phyloP scores from a whole-genome alignment of 2,329 filamentous ascomycete species.

The Penicillium sp. region DNA sequence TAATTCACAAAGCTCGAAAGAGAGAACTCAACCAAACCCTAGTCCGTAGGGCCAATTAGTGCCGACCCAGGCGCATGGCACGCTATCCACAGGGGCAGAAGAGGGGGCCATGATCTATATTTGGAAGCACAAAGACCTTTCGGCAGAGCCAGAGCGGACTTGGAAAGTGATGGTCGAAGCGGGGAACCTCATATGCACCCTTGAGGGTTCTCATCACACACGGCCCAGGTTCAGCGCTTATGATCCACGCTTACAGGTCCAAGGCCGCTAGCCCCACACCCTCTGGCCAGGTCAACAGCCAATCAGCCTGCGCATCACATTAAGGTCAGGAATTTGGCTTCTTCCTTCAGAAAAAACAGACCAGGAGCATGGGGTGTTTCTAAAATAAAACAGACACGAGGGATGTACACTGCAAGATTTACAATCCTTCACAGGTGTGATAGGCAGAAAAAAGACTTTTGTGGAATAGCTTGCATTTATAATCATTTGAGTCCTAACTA shows the following conservation, averaged over 20 bases:
- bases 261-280: slow-evolving; percentile 14
- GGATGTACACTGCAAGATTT: neutral
- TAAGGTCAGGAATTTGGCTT: slow-evolving; percentile 5
- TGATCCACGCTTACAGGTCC: slow-evolving; percentile 21
- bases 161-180: slow-evolving; percentile 18
- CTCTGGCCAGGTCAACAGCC: slow-evolving; percentile 5
- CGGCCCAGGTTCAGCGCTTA: slow-evolving; percentile 33
- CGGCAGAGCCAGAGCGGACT: slow-evolving; percentile 4
- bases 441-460: neutral
- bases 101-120: slow-evolving; percentile 18
- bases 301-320: slow-evolving; percentile 9
- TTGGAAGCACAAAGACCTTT: slow-evolving; percentile 21
- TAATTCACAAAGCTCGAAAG: neutral
- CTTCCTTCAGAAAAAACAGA: neutral
- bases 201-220: slow-evolving; percentile 32
- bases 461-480: slow-evolving; percentile 4
- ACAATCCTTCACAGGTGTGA: neutral
- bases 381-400: neutral
- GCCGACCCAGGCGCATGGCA: slow-evolving; percentile 17
- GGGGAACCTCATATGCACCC: slow-evolving; percentile 28
- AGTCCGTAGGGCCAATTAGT: slow-evolving; percentile 17
- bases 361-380: neutral
- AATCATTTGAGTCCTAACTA: slow-evolving; percentile 17
- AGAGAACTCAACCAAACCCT: slow-evolving; percentile 13
- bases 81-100: slow-evolving; percentile 18